Conservation (phyloP, 2,329 filamentous ascomycete species). For the Thelonectria olida region DNA sequence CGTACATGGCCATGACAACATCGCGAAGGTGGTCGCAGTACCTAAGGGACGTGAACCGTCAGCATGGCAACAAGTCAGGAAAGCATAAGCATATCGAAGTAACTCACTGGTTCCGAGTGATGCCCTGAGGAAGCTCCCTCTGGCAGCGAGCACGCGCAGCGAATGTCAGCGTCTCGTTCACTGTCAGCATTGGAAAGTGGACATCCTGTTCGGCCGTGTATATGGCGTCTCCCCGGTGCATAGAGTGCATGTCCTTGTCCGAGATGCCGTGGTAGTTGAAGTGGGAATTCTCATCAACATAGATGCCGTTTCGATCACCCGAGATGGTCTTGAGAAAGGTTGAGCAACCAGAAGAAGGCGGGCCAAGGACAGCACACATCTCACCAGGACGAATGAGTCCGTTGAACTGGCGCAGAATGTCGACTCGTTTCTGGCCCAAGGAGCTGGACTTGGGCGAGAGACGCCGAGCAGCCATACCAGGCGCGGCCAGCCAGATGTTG, state of each 20-base stretch:
- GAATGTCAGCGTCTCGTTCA: slow-evolving; percentile 12
- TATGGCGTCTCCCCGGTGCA: slow-evolving; percentile 4
- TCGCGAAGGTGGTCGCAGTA: slow-evolving; percentile 60
- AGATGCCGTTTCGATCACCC: slow-evolving; percentile 6
- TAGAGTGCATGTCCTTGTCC: slow-evolving; percentile 6
- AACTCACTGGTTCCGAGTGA: slow-evolving; percentile 1
- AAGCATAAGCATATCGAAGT: no score
- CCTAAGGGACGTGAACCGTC: neutral
- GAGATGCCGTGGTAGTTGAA: slow-evolving; percentile 17
- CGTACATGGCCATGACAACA: slow-evolving; percentile 72
- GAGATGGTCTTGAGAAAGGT: slow-evolving; percentile 15
- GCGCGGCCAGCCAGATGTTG: slow-evolving; percentile 9
- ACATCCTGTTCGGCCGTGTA: slow-evolving; percentile 14
- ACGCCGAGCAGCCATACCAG: neutral
- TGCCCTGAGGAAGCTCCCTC: neutral
- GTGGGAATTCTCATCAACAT: neutral
- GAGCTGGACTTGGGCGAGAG: neutral
- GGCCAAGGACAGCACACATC: slow-evolving; percentile 9
- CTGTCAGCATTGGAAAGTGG: slow-evolving; percentile 10
- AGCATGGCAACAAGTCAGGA: neutral
- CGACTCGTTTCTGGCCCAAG: neutral
- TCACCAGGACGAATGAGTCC: slow-evolving; percentile 9
- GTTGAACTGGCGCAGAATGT: slow-evolving; percentile 5
- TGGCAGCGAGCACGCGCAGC: slow-evolving; percentile 6
- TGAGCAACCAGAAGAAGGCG: slow-evolving; percentile 4